Evolutionary conservation across 306 rosid genomes (phyloP).

Genomic region (Begonia masoniana): DNA sequence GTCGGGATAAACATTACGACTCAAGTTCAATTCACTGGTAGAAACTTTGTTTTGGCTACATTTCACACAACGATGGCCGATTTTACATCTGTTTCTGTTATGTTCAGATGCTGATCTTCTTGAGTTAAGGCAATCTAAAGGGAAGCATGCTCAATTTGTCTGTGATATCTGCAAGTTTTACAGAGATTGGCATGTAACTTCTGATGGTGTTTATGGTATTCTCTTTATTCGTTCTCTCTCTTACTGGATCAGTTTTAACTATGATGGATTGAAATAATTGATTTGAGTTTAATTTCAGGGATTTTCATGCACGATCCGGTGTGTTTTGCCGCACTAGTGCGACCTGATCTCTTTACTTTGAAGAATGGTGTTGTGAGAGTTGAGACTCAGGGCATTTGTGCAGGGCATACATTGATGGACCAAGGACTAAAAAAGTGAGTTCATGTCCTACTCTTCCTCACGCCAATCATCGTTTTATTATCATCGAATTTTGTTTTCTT

Average conservation of each 20-base stretch:
- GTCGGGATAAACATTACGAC: constrained; percentile 94
- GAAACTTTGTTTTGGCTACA: background rate
- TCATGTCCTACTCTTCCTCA: background rate
- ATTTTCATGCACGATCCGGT: constrained; percentile 89
- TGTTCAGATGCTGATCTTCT: constrained; percentile 78
- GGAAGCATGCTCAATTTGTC: constrained; percentile 49
- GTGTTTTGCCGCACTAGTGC: constrained; percentile 73
- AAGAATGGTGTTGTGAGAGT: constrained; percentile 85
- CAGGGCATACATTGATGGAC: constrained; percentile 86
- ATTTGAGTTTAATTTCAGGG: constrained; percentile 41
- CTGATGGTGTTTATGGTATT: constrained; percentile 72
- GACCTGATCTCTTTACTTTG: constrained; percentile 87
- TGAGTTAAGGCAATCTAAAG: constrained; percentile 60
- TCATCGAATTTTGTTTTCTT: too few relatives aligned
- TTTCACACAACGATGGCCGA: too few relatives aligned
- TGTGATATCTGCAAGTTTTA: constrained; percentile 70
- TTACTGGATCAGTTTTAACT: too few relatives aligned
- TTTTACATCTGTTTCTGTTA: background rate
- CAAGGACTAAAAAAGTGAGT: constrained; percentile 81
- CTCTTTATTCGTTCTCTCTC: too few relatives aligned
- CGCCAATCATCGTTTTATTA: too few relatives aligned
- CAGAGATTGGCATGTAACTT: constrained; percentile 87
- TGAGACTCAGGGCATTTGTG: constrained; percentile 86
- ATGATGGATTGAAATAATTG: too few relatives aligned
- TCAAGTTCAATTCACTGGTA: constrained; percentile 65